These are phyloP conservation scores for Saposhnikovia divaricata DNA, from an alignment of 129 eudicot genomes.

Conservation along the genomic window DNA sequence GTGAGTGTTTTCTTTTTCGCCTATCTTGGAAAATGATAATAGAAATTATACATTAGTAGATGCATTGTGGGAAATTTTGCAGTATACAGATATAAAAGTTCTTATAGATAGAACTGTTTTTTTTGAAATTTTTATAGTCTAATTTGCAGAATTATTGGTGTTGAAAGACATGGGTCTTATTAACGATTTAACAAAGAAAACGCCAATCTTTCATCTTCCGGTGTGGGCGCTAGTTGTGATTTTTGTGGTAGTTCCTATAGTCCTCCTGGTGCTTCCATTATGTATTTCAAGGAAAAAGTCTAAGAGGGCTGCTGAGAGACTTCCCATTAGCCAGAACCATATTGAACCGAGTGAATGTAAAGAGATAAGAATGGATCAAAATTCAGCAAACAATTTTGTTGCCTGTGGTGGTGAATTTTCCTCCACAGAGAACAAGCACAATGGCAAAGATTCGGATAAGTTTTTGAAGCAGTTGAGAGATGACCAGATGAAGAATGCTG, in stretches of 20 bases:
- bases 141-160: constrained; percentile 29
- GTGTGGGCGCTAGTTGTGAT: constrained; percentile 76
- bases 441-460: constrained; percentile 61
- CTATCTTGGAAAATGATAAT: neutral
- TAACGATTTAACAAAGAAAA: constrained; percentile 47
- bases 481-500: constrained; percentile 41
- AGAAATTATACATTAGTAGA: neutral
- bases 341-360: constrained; percentile 59
- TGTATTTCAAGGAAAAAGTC: constrained; percentile 60
- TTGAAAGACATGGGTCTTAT: constrained; percentile 49
- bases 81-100: neutral
- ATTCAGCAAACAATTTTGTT: constrained; percentile 31
- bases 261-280: constrained; percentile 47
- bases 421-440: constrained; percentile 44
- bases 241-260: constrained; percentile 46
- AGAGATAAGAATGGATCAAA: constrained; percentile 74
- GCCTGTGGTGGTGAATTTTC: constrained; percentile 24
- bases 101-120: neutral
- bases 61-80: neutral
- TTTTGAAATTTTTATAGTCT: neutral
- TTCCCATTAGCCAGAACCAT: constrained; percentile 51
- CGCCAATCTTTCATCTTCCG: constrained; percentile 55
- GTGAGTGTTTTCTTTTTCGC: neutral
- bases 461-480: constrained; percentile 32
- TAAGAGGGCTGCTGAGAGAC: constrained; percentile 26